These are phyloP conservation scores for Grigorovia jiainica DNA, from an alignment of 805 yeast genomes.

Conservation along the genomic window DNA sequence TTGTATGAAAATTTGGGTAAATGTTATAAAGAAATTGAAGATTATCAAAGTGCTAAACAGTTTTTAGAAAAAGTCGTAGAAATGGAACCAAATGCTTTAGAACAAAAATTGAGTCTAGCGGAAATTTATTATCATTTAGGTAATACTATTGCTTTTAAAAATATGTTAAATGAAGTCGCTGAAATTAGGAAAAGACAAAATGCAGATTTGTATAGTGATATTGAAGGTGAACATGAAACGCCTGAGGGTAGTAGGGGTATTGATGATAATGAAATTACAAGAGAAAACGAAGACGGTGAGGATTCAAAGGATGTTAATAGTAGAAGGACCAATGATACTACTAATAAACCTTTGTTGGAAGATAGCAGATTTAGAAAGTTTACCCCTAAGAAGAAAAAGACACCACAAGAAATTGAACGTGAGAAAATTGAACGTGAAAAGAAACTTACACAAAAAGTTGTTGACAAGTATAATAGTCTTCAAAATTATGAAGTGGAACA, in stretches of 20 bases:
- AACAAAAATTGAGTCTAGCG: constrained; percentile 67
- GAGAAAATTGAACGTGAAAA: constrained; percentile 50
- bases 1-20: constrained; percentile 50
- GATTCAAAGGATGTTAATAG: not conserved
- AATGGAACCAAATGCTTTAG: constrained; percentile 53
- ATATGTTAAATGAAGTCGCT: constrained; percentile 45
- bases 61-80: constrained; percentile 50
- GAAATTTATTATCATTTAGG: constrained; percentile 68
- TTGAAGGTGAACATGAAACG: constrained; percentile 2
- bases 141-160: constrained; percentile 47
- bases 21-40: constrained; percentile 67
- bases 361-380: constrained; percentile 24
- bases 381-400: constrained; percentile 19
- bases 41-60: constrained; percentile 53
- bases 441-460: constrained; percentile 46
- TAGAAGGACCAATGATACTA: constrained; percentile 5
- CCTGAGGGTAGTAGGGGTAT: not conserved
- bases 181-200: constrained; percentile 30
- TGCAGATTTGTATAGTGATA: constrained; percentile 12
- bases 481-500: constrained; percentile 36
- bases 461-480: constrained; percentile 47
- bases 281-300: not conserved
- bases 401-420: constrained; percentile 28
- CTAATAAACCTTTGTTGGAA: constrained; percentile 26
- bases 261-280: constrained; percentile 1